Evolutionary conservation across 305 asterid species (phyloP), one percentile per base, ranked within the genome.

Genomic region (Fraxinus baroniana): DNA sequence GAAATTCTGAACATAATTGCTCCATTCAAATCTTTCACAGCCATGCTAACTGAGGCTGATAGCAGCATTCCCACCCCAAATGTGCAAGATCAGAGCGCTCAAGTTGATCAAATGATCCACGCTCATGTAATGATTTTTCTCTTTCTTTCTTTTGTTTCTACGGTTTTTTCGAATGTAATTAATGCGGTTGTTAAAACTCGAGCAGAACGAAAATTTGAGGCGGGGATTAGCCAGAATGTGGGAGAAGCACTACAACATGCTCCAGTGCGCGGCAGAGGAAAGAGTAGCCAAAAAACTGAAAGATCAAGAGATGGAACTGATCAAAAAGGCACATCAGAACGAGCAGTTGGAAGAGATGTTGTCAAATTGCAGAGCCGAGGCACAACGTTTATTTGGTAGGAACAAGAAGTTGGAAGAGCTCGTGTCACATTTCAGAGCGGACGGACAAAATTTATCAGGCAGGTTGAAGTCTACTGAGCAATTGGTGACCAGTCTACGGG

Each of bases 161-260:
- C 0, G 37, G 52, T 37, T 3, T 3, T 52, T 73, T 24, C 9
- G 4, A 17, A 36, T 1, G n/a, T 4, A 0, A 64, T 5, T 41
- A 7, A 37, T n/a, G 0, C 5, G 13, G 64, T 8, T 0, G 28
- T 15, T 80, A 36, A 60, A 4, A 37, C 80, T 8, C 26, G 3
- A 66, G 81, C 84, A 92, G 94, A 83, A 68, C 4, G 85, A 91
- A 10, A 79, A 83, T 8, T 68, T 90, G 76, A 79, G 37, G 83
- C 84, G 82, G 6, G 70, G 75, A 1, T 13, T 91, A 8, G 52
- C 24, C 1, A 76, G 44, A 20, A 35, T 74, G 57, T 22, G 86
- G 49, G 70, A 41, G 49, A 81, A 60, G 36, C 85, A 85, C 33
- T 82, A 83, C 36, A 26, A 24, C 18, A 17, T n/a, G 15, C 70